These are phyloP conservation scores for Hypericum androsaemum DNA, from an alignment of 345 rosid species.

Conservation along the genomic window DNA sequence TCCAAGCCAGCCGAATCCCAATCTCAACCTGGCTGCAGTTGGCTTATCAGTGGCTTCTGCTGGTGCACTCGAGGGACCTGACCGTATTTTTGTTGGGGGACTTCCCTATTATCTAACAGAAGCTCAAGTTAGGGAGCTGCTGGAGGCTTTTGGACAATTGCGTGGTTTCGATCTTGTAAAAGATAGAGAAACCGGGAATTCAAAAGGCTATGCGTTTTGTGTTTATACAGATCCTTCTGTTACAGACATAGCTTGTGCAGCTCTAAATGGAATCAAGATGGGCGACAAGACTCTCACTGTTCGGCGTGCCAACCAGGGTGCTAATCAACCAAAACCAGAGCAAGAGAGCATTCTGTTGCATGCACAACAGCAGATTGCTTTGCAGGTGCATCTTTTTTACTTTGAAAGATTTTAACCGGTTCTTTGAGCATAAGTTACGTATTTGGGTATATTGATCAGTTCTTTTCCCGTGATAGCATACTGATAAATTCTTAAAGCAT, in stretches of 20 bases:
- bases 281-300: conserved; percentile 29
- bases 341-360: conserved; percentile 20
- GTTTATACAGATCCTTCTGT: conserved; percentile 24
- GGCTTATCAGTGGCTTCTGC: background rate
- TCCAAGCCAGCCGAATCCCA: conserved; percentile 3
- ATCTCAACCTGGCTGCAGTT: conserved; percentile 4
- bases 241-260: conserved; percentile 29
- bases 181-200: conserved; percentile 28
- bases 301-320: conserved; percentile 20
- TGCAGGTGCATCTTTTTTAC: conserved; percentile 14
- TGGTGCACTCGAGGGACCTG: conserved; percentile 20
- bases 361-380: conserved; percentile 27
- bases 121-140: conserved; percentile 25
- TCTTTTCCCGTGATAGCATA: too few relatives aligned
- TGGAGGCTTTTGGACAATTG: conserved; percentile 26
- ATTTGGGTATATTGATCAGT: too few relatives aligned
- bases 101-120: conserved; percentile 29
- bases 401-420: too few relatives aligned
- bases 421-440: too few relatives aligned
- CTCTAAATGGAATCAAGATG: conserved; percentile 31
- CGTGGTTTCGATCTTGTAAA: conserved; percentile 24
- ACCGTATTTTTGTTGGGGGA: conserved; percentile 33
- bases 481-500: too few relatives aligned
- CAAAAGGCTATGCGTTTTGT: conserved; percentile 25
- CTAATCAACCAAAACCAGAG: conserved; percentile 20